phyloP scores from a whole-genome alignment of 495 filamentous ascomycete species.

The Melanomma pulvis-pyrius region DNA sequence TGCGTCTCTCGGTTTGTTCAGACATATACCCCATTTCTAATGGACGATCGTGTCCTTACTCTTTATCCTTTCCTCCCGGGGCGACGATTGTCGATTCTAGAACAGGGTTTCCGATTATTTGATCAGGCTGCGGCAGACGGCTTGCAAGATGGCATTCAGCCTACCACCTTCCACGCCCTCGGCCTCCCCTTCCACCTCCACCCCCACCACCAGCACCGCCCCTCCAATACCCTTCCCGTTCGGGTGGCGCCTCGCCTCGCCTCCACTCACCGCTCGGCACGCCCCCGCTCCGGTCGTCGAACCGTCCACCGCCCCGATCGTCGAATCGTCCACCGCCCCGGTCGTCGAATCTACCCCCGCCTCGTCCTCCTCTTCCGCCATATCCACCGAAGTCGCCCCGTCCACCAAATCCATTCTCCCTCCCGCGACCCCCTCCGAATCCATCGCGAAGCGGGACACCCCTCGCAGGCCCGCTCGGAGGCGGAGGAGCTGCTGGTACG shows the following conservation, averaged over 20 bases:
- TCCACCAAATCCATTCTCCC: constrained; percentile 26
- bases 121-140: no score
- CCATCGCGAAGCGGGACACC: constrained; percentile 29
- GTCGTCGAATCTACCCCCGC: constrained; percentile 22
- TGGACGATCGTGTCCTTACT: no score
- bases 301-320: constrained; percentile 2
- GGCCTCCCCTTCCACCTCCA: constrained; percentile 25
- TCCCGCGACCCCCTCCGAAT: constrained; percentile 32
- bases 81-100: no score
- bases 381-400: constrained; percentile 39
- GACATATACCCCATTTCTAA: no score
- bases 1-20: no score
- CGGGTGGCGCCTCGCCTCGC: constrained; percentile 59
- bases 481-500: constrained; percentile 61
- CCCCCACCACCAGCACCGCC: constrained; percentile 36
- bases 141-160: background rate
- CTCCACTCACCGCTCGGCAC: constrained; percentile 62
- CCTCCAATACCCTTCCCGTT: constrained; percentile 45
- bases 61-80: no score
- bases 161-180: constrained; percentile 19
- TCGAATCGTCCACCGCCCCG: constrained; percentile 9
- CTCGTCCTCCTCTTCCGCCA: constrained; percentile 46
- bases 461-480: constrained; percentile 38
- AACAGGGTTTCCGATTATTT: no score
- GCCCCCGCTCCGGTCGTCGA: constrained; percentile 19